Evolutionary conservation across 208 protist species (phyloP).

Genomic region (Herpetomonas tarakana): DNA sequence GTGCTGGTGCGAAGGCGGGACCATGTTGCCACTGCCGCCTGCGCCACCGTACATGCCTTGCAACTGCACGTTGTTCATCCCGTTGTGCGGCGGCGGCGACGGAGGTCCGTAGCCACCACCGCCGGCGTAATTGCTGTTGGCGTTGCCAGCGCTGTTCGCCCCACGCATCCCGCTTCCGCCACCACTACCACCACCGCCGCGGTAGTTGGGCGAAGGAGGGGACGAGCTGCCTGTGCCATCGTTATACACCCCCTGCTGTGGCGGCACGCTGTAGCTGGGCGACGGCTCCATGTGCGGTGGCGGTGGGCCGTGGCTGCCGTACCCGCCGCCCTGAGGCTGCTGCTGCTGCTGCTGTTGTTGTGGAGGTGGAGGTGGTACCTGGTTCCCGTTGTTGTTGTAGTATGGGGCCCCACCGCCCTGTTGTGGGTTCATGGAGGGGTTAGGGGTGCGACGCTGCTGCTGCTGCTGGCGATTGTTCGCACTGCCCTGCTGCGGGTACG

Average conservation of each 20-base stretch:
- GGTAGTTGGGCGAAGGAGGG: neutral
- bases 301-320: slow-evolving; percentile 6
- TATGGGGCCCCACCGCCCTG: slow-evolving; percentile 11
- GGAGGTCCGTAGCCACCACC: slow-evolving; percentile 28
- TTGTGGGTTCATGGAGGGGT: slow-evolving; percentile 16
- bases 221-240: neutral
- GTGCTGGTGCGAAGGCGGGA: slow-evolving; percentile 28
- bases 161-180: slow-evolving; percentile 16
- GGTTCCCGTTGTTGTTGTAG: slow-evolving; percentile 8
- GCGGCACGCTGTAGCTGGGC: slow-evolving; percentile 19
- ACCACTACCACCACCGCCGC: slow-evolving; percentile 7
- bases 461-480: slow-evolving; percentile 25
- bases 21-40: neutral
- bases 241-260: neutral
- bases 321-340: neutral
- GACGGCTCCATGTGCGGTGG: slow-evolving; percentile 42
- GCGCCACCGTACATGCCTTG: neutral
- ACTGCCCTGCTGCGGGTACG: slow-evolving; percentile 5
- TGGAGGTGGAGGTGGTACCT: slow-evolving; percentile 7
- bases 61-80: neutral
- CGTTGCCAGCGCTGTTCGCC: slow-evolving; percentile 4
- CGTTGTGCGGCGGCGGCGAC: slow-evolving; percentile 7
- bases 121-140: slow-evolving; percentile 14
- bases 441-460: slow-evolving; percentile 5
- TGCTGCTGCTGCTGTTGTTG: slow-evolving; percentile 18